Conservation (phyloP, 2,329 filamentous ascomycete species). For the Trichoderma oligosporum region DNA sequence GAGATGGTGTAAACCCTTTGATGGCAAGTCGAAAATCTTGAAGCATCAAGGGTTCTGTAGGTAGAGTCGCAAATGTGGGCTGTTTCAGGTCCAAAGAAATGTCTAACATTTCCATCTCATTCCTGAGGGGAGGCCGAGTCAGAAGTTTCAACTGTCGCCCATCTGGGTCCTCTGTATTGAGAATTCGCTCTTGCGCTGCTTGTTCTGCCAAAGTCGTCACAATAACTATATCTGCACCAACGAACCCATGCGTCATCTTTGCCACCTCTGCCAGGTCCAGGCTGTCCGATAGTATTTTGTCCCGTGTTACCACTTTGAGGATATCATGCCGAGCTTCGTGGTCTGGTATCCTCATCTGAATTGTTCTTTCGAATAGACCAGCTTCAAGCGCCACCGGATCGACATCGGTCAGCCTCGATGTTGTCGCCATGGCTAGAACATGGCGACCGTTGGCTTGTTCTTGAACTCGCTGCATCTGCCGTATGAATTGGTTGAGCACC, state of each 20-base stretch:
- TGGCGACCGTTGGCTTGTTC: slow-evolving; percentile 67
- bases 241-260: slow-evolving; percentile 84
- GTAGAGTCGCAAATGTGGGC: slow-evolving; percentile 8
- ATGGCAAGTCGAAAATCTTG: slow-evolving; percentile 71
- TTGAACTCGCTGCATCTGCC: slow-evolving; percentile 80
- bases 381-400: slow-evolving; percentile 72
- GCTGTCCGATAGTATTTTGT: slow-evolving; percentile 60
- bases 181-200: slow-evolving; percentile 34
- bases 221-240: slow-evolving; percentile 80
- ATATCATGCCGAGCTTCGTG: slow-evolving; percentile 75
- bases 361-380: slow-evolving; percentile 76
- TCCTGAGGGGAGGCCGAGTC: slow-evolving; percentile 11
- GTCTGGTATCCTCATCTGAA: slow-evolving; percentile 84
- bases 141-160: slow-evolving; percentile 6
- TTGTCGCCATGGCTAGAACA: slow-evolving; percentile 87
- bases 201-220: slow-evolving; percentile 48
- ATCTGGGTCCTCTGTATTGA: slow-evolving; percentile 30
- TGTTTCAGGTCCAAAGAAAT: slow-evolving; percentile 12
- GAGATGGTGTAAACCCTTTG: slow-evolving; percentile 59
- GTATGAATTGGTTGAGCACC: slow-evolving; percentile 76
- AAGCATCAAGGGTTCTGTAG: slow-evolving; percentile 23
- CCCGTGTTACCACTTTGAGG: slow-evolving; percentile 65
- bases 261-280: slow-evolving; percentile 73
- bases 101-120: slow-evolving; percentile 15
- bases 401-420: slow-evolving; percentile 80